phyloP scores from a whole-genome alignment of 371 early-diverging fungal species.

The Mucor saturninus region DNA sequence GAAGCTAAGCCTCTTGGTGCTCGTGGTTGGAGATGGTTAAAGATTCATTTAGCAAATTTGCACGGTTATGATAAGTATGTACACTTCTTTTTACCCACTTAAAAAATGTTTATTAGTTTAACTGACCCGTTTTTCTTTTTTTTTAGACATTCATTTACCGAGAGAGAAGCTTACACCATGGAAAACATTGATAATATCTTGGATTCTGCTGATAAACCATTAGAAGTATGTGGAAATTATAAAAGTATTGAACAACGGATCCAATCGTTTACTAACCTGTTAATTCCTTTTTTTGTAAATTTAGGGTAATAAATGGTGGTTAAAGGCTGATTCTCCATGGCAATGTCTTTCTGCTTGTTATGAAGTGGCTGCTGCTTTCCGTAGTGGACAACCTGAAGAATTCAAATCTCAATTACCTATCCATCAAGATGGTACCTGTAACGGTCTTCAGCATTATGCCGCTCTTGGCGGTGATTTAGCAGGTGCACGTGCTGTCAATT shows the following conservation, averaged over 20 bases:
- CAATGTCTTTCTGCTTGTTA: slow-evolving; percentile 92
- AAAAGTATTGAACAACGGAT: neutral
- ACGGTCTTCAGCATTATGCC: slow-evolving; percentile 98
- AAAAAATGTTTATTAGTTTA: neutral
- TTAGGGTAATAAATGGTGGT: slow-evolving; percentile 89
- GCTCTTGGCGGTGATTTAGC: slow-evolving; percentile 94
- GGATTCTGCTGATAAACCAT: slow-evolving; percentile 85
- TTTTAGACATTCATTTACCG: slow-evolving; percentile 74
- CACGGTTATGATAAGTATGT: slow-evolving; percentile 85
- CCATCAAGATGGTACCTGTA: slow-evolving; percentile 98
- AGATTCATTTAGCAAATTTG: slow-evolving; percentile 95
- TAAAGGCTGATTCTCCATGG: slow-evolving; percentile 92
- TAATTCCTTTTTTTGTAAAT: neutral
- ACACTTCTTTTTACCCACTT: slow-evolving; percentile 6
- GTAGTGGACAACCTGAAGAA: slow-evolving; percentile 74
- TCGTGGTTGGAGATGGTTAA: slow-evolving; percentile 90
- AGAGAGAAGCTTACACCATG: slow-evolving; percentile 77
- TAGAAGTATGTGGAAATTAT: slow-evolving; percentile 37
- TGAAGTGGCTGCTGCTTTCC: slow-evolving; percentile 82
- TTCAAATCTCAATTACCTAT: slow-evolving; percentile 84
- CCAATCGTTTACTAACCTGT: neutral
- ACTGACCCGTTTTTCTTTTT: slow-evolving; percentile 5
- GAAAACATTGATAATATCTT: slow-evolving; percentile 78
- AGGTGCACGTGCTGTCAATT: slow-evolving; percentile 93
- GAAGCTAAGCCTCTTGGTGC: slow-evolving; percentile 86